Percentiles rank a stretch among this genome's conserved stretches.
phyloP scores from a whole-genome alignment of 2,329 filamentous ascomycete species.

The Pochonia chlamydosporia region DNA sequence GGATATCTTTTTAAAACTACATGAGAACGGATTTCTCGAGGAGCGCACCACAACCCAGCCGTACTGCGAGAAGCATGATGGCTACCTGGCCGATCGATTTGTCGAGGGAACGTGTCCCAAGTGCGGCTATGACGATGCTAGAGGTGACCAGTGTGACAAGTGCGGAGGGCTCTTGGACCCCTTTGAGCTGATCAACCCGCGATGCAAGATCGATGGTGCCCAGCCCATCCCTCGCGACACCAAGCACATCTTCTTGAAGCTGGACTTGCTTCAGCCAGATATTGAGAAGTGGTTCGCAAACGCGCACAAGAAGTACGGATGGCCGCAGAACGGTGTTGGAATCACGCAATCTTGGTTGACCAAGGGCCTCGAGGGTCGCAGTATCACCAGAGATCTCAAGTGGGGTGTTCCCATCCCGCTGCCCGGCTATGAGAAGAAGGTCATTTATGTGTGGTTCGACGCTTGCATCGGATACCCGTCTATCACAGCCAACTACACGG shows the following conservation, averaged over 20 bases:
- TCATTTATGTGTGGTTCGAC: slow-evolving; percentile 92
- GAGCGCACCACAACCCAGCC: slow-evolving; percentile 85
- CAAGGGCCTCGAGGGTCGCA: slow-evolving; percentile 77
- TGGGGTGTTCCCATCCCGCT: slow-evolving; percentile 67
- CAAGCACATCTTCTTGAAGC: slow-evolving; percentile 83
- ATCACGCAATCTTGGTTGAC: slow-evolving; percentile 79
- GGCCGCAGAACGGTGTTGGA: slow-evolving; percentile 68
- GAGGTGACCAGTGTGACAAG: slow-evolving; percentile 70
- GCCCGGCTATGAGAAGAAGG: slow-evolving; percentile 53
- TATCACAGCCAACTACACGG: slow-evolving; percentile 85
- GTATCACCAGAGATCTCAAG: slow-evolving; percentile 87
- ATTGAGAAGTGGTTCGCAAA: slow-evolving; percentile 74
- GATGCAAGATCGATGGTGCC: slow-evolving; percentile 85
- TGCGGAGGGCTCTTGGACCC: slow-evolving; percentile 69
- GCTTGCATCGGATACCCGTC: slow-evolving; percentile 93
- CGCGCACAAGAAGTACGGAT: slow-evolving; percentile 66
- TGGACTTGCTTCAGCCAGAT: slow-evolving; percentile 75
- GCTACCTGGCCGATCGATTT: slow-evolving; percentile 80
- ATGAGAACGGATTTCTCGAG: slow-evolving; percentile 81
- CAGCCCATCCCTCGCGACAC: slow-evolving; percentile 75
- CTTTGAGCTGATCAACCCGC: slow-evolving; percentile 72
- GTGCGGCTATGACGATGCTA: slow-evolving; percentile 65
- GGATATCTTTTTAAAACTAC: slow-evolving; percentile 80
- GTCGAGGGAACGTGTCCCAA: slow-evolving; percentile 75
- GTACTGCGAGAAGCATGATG: slow-evolving; percentile 74